A percentile compares a stretch with the other conserved stretches of the same genome.
Conservation (phyloP, 345 rosid genomes). For the Acer negundo region DNA sequence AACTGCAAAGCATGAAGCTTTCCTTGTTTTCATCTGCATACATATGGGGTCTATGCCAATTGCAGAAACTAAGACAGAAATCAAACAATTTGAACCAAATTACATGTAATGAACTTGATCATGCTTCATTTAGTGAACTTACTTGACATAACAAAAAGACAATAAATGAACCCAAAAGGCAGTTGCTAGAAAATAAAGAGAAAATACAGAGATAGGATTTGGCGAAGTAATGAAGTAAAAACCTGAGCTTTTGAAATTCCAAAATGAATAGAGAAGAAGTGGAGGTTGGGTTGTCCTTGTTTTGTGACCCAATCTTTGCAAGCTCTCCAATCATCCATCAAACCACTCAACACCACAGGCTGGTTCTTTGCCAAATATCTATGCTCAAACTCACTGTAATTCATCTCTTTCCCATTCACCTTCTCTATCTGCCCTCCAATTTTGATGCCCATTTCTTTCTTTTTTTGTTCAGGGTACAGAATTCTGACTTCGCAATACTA, state of each 20-base stretch:
- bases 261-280: slow-evolving; percentile 63
- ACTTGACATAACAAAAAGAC: background rate
- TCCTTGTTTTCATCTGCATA: background rate
- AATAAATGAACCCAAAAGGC: background rate
- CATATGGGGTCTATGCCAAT: background rate
- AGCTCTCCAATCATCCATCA: slow-evolving; percentile 85
- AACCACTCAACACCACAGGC: slow-evolving; percentile 73
- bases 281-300: slow-evolving; percentile 60
- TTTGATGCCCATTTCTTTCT: slow-evolving; percentile 50
- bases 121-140: background rate
- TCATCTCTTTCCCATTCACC: slow-evolving; percentile 63
- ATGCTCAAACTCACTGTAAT: slow-evolving; percentile 62
- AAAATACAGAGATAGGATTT: background rate
- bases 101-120: background rate
- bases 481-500: background rate
- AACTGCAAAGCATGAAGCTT: background rate
- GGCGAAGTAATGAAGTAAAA: background rate
- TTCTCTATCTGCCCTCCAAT: slow-evolving; percentile 68
- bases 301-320: slow-evolving; percentile 70
- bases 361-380: slow-evolving; percentile 64
- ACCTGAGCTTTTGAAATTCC: slow-evolving; percentile 87
- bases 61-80: background rate
- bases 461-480: background rate
- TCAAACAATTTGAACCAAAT: slow-evolving; percentile 7
- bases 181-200: background rate